Base-by-base conservation (phyloP, 1,284 basidiomycete species). In the Leccinum huronense region DNA sequence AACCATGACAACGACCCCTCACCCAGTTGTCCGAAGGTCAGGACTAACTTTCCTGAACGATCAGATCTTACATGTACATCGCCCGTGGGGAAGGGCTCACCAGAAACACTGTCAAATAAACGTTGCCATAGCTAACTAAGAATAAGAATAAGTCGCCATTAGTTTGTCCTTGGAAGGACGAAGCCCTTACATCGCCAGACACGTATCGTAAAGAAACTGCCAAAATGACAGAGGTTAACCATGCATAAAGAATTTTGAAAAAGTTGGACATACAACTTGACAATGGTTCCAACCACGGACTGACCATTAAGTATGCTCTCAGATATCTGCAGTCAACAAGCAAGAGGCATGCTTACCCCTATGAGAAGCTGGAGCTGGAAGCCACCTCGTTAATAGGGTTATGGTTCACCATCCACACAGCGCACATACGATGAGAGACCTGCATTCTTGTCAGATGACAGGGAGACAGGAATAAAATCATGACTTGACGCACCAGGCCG, bases 171-270 rank as follows among this genome's bases (percentile, higher is more conserved):
- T 6, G 5, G 14, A 63, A 2, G 19, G 51, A 58, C 42, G 55
- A 6, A 55, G 38, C 5, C 48, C 86, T 74, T 71, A 90, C 88
- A 90, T 76, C 87, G 77, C 86, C 86, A 90, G 58, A 90, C 87
- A 40, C 88, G 83, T 68, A 88, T 74, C 1, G 80, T 83, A 65
- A 89, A 90, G 64, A 83, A 83, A 33, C 88, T 89, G 55, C 1
- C 59, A 27, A 14, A 14, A 23, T 1, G n/a, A 40, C n/a, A 27
- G 38, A 31, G 19, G 34, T 63, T 51, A 36, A 59, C 42, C 5
- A 38, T 13, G 23, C 8, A 31, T 10, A 19, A 60, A 2, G 38
- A 27, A 23, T 3, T n/a, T n/a, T 8, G 5, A 54, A 58, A 61
- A 61, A 8, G 7, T 23, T 62, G 59, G 58, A 78, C 85, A 65